Evolutionary conservation across 1,139 yeast genomes (phyloP), one percentile per base, ranked within the genome.

Genomic region (Blastobotrys illinoisensis): DNA sequence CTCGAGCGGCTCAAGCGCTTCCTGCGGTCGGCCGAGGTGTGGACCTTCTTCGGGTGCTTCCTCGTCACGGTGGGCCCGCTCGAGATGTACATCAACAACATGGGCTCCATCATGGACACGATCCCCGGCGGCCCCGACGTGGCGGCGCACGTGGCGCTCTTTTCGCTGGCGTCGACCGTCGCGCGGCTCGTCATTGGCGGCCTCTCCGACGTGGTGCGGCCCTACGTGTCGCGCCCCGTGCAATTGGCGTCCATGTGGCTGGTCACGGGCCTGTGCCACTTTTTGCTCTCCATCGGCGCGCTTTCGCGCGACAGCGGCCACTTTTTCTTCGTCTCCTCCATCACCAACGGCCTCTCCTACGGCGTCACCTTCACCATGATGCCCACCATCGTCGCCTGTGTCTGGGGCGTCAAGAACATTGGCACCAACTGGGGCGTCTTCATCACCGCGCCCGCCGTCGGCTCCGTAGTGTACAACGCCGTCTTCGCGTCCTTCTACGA

Each of bases 351-450:
- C 0, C 69, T 82, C 20, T 75, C 84, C 4, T 90, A 91, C 64
- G 99, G 98, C 18, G 87, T 93, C 0, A 68, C 88, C 1, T 93
- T 90, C 72, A 89, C 97, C 0, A 73, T 88, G 6, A 86, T 82
- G 62, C 98, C 99, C 5, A 86, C 96, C 0, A 74, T 90, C 7
- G 83, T 88, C 2, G 85, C 96, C 1, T 76, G 84, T 2, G 80
- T 87, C 1, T 93, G 97, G 97, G 97, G 98, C 0, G 81, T 88
- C 43, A 91, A 87, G 54, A 80, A 88, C 51, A 83, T 93, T 67
- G 98, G 98, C 0, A 86, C 96, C 1, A 86, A 95, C 1, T 93
- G 97, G 91, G 98, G 98, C 2, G 76, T 88, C 28, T 87, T 89
- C 65, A 83, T 91, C 81, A 77, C 88, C 36, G 96, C 96, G 0